Evolutionary conservation across 768 basidiomycete species (phyloP).

Genomic region (Mycena capillaripes): DNA sequence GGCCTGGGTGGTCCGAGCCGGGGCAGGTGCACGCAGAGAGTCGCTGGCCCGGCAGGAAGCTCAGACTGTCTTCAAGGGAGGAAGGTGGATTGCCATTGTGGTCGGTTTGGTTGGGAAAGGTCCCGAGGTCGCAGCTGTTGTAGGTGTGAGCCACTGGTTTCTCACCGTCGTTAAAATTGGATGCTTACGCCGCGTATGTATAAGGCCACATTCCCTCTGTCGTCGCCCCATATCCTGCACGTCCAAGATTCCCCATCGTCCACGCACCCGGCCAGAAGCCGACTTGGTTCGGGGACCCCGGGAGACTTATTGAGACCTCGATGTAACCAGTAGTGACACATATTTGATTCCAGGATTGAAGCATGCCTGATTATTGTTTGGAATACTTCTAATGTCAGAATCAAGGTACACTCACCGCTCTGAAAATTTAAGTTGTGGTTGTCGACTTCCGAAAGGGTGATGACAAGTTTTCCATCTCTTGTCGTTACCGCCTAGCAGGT

Average conservation of each 20-base stretch:
- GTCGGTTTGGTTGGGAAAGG: slow-evolving; percentile 79
- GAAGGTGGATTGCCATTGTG: slow-evolving; percentile 54
- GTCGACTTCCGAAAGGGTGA: slow-evolving; percentile 69
- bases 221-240: slow-evolving; percentile 85
- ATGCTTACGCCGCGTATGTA: slow-evolving; percentile 57
- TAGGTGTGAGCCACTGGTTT: slow-evolving; percentile 47
- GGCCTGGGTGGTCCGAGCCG: slow-evolving; percentile 79
- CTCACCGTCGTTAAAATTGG: slow-evolving; percentile 65
- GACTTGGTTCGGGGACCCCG: slow-evolving; percentile 52
- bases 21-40: slow-evolving; percentile 78
- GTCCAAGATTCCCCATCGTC: slow-evolving; percentile 91
- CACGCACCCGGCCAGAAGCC: slow-evolving; percentile 87
- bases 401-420: slow-evolving; percentile 55
- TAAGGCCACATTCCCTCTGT: slow-evolving; percentile 91
- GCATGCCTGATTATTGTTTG: slow-evolving; percentile 53
- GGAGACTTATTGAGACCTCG: slow-evolving; percentile 71
- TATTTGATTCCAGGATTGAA: slow-evolving; percentile 83
- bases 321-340: slow-evolving; percentile 84
- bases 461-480: slow-evolving; percentile 68
- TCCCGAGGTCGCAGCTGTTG: slow-evolving; percentile 81
- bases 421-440: slow-evolving; percentile 78
- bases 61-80: slow-evolving; percentile 71
- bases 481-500: slow-evolving; percentile 62
- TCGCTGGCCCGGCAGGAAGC: slow-evolving; percentile 85
- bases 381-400: not conserved